These are phyloP conservation scores for Martiniozyma asiatica DNA, from an alignment of 1,139 yeast genomes.

Conservation along the genomic window DNA sequence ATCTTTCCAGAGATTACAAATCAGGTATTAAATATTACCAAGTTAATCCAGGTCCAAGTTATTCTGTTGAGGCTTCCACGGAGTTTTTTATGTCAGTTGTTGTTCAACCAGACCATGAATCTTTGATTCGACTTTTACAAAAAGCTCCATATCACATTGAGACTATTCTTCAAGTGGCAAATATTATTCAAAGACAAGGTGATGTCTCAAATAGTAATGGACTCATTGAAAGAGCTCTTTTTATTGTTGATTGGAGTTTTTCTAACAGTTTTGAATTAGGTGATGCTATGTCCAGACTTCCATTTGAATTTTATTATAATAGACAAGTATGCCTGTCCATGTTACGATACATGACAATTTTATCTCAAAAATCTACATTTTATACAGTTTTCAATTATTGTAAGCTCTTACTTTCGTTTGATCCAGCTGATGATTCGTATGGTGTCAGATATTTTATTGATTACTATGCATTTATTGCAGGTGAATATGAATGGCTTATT, in stretches of 20 bases:
- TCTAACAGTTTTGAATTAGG: constrained; percentile 38
- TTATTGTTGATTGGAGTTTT: constrained; percentile 64
- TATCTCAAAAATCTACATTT: constrained; percentile 70
- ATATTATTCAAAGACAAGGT: constrained; percentile 66
- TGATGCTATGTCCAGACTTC: constrained; percentile 54
- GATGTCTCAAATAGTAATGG: constrained; percentile 63
- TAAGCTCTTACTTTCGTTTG: constrained; percentile 54
- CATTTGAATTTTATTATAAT: constrained; percentile 64
- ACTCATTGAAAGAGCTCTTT: constrained; percentile 61
- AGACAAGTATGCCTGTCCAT: constrained; percentile 66
- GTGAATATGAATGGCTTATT: constrained; percentile 50
- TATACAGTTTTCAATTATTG: constrained; percentile 68
- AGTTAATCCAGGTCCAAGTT: constrained; percentile 34
- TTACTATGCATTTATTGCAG: constrained; percentile 59
- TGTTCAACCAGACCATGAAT: constrained; percentile 60
- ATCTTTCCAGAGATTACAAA: constrained; percentile 33
- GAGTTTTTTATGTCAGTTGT: constrained; percentile 59
- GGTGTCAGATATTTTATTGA: constrained; percentile 80
- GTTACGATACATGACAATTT: constrained; percentile 57
- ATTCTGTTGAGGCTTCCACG: constrained; percentile 14
- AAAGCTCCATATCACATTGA: constrained; percentile 66
- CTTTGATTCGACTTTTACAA: constrained; percentile 43
- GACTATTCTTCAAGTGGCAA: constrained; percentile 69
- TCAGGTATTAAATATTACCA: constrained; percentile 47
- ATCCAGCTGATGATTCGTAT: constrained; percentile 73